Evolutionary conservation across 176 grass and related monocot genomes (phyloP), one percentile per base, ranked within the genome.

Genomic region (Triticum urartu): DNA sequence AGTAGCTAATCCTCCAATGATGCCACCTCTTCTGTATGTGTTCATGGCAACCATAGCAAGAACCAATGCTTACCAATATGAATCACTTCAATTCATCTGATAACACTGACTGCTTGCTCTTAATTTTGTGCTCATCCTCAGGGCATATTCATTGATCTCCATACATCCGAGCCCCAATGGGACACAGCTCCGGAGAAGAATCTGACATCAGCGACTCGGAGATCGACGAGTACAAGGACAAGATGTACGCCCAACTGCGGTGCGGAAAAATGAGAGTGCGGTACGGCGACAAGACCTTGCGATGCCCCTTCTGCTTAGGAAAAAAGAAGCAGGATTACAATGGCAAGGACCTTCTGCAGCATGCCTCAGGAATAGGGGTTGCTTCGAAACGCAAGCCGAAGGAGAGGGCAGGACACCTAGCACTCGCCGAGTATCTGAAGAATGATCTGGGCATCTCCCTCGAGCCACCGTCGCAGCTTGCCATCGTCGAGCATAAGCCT

Each of bases 131-230:
- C 12, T 47, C 25, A 69, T 45, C 25, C 25, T 7, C 18, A 85
- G 77, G 83, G 17, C 2, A 61, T 81, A 65, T 62, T 67, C 47
- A 50, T 0, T 15, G 0, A 47, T 26, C 13, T 59, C 42, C 43
- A 5, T 61, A 0, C 59, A 65, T 74, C 56, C 34, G 26, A 50
- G 32, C 15, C 42, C 36, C 36, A 48, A 98, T 98, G 93, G 91
- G 50, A 12, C 68, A 89, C 36, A 87, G 43, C 79, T 89, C 87
- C 72, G 33, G 45, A 17, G 89, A 87, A 18, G 94, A 90, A 40
- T 92, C 89, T 48, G 93, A 93, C 1, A 42, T 95, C 24, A 93
- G 91, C 30, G 95, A 95, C 28, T 93, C 93, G 3, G 95, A 98
- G 8, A 92, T 95, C 20, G 61, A 76, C 4, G 86, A 89, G 74